Evolutionary conservation across 345 rosid species (phyloP).

Genomic region (Anacardium occidentale): DNA sequence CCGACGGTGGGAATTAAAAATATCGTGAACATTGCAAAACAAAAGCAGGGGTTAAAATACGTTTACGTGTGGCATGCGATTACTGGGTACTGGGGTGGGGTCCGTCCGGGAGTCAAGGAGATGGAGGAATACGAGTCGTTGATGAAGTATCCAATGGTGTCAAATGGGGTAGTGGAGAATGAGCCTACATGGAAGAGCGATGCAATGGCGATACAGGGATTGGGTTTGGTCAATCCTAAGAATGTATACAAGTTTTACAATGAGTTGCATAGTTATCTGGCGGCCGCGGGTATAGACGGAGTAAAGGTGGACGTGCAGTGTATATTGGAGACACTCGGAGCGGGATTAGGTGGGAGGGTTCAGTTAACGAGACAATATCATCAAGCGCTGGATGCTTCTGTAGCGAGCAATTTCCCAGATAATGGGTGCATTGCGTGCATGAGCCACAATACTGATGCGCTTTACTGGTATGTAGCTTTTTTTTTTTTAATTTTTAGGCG

Average conservation of each 20-base stretch:
- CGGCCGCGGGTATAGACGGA: constrained; percentile 79
- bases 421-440: constrained; percentile 95
- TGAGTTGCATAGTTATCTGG: constrained; percentile 80
- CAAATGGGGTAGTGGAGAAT: constrained; percentile 69
- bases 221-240: constrained; percentile 81
- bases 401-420: constrained; percentile 70
- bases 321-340: constrained; percentile 84
- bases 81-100: constrained; percentile 97
- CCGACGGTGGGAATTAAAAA: constrained; percentile 66
- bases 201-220: constrained; percentile 62
- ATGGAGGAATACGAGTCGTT: constrained; percentile 66
- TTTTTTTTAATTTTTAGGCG: neutral
- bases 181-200: constrained; percentile 88
- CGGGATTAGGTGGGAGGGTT: constrained; percentile 79
- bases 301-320: constrained; percentile 94
- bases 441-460: constrained; percentile 95
- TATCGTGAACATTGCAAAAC: constrained; percentile 63
- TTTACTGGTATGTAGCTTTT: constrained; percentile 57
- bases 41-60: constrained; percentile 64
- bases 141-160: constrained; percentile 66
- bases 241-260: constrained; percentile 65
- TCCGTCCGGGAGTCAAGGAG: constrained; percentile 65
- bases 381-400: constrained; percentile 87
- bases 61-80: constrained; percentile 98
- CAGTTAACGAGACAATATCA: constrained; percentile 83